Percentiles rank a stretch among this genome's conserved stretches.
These are phyloP conservation scores for Boletus sp. DNA, from an alignment of 768 basidiomycete genomes.

Conservation along the genomic window DNA sequence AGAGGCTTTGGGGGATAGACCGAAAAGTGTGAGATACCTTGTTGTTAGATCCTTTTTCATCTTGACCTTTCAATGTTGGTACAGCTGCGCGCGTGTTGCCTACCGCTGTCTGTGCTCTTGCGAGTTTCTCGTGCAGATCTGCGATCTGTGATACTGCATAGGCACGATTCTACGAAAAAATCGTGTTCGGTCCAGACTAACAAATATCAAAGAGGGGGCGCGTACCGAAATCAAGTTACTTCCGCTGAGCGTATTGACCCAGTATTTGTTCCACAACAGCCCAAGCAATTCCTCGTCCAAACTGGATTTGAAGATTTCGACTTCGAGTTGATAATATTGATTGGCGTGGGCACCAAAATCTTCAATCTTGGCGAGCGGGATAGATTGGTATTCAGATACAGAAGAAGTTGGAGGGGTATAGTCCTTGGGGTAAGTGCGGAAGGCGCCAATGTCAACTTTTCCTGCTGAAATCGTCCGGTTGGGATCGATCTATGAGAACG, in stretches of 20 bases:
- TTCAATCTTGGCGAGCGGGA: conserved; percentile 95
- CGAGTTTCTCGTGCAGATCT: conserved; percentile 88
- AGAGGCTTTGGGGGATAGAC: neutral
- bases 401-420: conserved; percentile 78
- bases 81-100: conserved; percentile 55
- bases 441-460: conserved; percentile 98
- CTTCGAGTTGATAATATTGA: conserved; percentile 91
- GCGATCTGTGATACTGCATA: conserved; percentile 90
- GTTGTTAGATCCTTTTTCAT: conserved; percentile 35
- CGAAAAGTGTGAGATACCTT: conserved; percentile 39
- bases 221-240: conserved; percentile 89
- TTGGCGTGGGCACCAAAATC: conserved; percentile 99
- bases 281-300: conserved; percentile 87
- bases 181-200: neutral
- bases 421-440: conserved; percentile 94
- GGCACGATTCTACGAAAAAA: conserved; percentile 70
- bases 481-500: conserved; percentile 75
- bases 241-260: conserved; percentile 95
- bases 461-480: conserved; percentile 98
- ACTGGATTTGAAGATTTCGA: conserved; percentile 92
- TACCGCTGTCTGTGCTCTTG: conserved; percentile 63
- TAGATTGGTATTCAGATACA: conserved; percentile 89
- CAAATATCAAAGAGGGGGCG: neutral
- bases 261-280: conserved; percentile 98
- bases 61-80: conserved; percentile 52